phyloP scores from a whole-genome alignment of 2,329 filamentous ascomycete genomes.

The Berkeleyomyces basicola region DNA sequence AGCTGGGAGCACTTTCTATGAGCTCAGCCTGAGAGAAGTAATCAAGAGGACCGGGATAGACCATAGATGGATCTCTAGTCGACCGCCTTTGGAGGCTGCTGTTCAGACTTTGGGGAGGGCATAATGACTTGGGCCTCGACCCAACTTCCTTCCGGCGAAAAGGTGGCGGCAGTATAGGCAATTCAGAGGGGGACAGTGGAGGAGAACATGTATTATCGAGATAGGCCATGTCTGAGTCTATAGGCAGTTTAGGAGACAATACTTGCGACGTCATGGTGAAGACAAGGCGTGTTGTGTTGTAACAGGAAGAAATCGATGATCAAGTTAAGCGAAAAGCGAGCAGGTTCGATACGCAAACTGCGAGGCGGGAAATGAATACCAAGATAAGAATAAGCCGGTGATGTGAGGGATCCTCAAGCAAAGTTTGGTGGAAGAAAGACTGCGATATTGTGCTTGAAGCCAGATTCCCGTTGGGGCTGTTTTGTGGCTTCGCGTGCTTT shows the following conservation, averaged over 20 bases:
- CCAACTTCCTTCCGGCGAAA: background rate
- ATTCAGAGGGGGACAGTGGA: background rate
- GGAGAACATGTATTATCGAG: background rate
- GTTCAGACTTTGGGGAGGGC: background rate
- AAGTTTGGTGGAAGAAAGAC: background rate
- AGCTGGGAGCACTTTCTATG: background rate
- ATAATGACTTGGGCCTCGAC: background rate
- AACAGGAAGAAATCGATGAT: background rate
- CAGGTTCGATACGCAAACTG: background rate
- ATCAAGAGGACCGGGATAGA: conserved; percentile 3
- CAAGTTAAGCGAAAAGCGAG: background rate
- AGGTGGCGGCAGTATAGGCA: background rate
- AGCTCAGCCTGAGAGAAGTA: background rate
- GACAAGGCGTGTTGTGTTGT: background rate
- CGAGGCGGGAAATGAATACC: background rate
- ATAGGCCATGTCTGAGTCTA: background rate
- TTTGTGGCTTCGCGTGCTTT: background rate
- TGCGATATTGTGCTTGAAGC: background rate
- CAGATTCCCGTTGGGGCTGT: background rate
- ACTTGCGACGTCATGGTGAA: background rate
- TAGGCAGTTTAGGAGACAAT: background rate
- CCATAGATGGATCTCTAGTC: conserved; percentile 1
- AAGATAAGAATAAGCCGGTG: background rate
- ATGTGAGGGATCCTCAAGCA: background rate
- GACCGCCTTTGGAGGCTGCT: background rate